A percentile compares a stretch with the other conserved stretches of the same genome.
These are phyloP conservation scores for Stentor roeselii DNA, from an alignment of 73 alveolate genomes.

Conservation along the genomic window DNA sequence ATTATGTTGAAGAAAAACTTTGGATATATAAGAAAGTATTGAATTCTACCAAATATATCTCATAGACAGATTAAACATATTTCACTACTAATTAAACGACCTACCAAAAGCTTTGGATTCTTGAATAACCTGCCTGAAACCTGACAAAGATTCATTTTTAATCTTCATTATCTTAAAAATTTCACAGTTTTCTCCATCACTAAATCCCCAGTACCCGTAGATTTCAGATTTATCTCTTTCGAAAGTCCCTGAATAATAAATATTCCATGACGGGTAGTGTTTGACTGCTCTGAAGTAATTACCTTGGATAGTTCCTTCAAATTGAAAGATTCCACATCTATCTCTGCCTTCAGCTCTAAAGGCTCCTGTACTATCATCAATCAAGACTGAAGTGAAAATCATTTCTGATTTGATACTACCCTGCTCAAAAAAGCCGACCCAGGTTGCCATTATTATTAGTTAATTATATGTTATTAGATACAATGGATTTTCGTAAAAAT, in stretches of 20 bases:
- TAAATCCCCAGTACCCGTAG: background rate
- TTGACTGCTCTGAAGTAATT: background rate
- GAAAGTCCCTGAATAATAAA: background rate
- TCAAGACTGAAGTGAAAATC: background rate
- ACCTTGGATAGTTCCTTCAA: background rate
- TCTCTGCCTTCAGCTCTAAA: background rate
- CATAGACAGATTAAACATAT: too few species aligned
- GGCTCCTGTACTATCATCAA: background rate
- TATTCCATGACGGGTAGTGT: background rate
- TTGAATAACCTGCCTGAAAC: too few species aligned
- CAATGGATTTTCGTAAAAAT: too few species aligned
- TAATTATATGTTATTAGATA: too few species aligned
- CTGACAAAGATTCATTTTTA: background rate
- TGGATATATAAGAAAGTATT: too few species aligned
- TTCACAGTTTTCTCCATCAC: background rate
- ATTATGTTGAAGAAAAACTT: too few species aligned
- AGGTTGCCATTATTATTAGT: background rate
- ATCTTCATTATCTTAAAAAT: background rate
- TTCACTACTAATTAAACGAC: too few species aligned
- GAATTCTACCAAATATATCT: too few species aligned
- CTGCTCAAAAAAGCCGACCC: slow-evolving; percentile 1
- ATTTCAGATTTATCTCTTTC: background rate
- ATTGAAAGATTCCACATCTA: background rate
- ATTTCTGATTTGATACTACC: background rate
- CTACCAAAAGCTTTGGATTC: too few species aligned